Conservation (phyloP, 1,284 basidiomycete species). For the Pseudozyma flocculosa region DNA sequence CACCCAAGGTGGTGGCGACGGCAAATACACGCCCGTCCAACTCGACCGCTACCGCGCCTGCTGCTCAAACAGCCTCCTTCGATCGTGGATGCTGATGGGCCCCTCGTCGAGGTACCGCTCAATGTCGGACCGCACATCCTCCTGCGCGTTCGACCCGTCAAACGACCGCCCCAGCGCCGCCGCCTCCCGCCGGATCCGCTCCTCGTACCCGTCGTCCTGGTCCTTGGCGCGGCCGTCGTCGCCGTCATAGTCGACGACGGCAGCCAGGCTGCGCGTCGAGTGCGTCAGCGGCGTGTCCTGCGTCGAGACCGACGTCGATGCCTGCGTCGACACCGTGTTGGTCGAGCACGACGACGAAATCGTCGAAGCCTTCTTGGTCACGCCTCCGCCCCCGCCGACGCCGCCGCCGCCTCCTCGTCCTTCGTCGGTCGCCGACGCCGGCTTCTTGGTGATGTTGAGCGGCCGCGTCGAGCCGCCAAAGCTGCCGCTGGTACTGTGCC, state of each 20-base stretch:
- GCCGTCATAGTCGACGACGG: neutral
- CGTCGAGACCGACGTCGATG: neutral
- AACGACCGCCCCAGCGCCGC: neutral
- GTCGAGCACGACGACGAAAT: neutral
- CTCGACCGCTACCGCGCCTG: neutral
- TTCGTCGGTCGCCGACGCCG: neutral
- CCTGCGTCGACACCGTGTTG: neutral
- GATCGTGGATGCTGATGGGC: neutral
- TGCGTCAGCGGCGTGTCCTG: neutral
- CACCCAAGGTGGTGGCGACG: too few species aligned
- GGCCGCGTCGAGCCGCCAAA: neutral
- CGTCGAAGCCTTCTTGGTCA: neutral
- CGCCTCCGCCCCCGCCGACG: too few species aligned
- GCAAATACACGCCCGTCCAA: too few species aligned
- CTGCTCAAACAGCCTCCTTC: conserved; percentile 1
- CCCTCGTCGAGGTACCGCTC: conserved; percentile 1
- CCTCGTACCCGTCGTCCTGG: too few species aligned
- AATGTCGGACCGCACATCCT: neutral
- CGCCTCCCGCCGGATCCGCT: neutral
- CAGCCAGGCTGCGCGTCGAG: neutral
- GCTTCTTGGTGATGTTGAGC: neutral
- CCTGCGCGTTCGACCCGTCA: neutral
- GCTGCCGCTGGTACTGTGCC: neutral
- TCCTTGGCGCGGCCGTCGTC: neutral
- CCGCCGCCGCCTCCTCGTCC: too few species aligned